Base-by-base conservation (phyloP, 768 basidiomycete species). In the Rhizopogon rudus region DNA sequence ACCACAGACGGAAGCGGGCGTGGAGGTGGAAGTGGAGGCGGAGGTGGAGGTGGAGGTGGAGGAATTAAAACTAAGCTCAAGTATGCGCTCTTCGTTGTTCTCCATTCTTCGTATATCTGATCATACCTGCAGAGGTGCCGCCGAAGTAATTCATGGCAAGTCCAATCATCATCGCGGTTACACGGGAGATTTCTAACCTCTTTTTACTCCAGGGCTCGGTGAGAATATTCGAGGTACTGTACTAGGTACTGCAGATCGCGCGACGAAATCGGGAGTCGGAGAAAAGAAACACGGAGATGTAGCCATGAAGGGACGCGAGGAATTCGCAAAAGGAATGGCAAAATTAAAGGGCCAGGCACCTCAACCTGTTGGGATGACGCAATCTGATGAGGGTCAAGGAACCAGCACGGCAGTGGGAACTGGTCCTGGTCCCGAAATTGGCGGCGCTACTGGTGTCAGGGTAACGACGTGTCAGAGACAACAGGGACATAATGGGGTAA, bases 141-240 rank as follows among this genome's bases (percentile, higher is more conserved):
- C 57, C 3, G 67, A 75, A 53, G 60, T 73, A 28, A 59, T 73
- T 6, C 76, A 78, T 29, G 75, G 77, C 62, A 56, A 9, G 63
- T 50, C 0, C 6, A 5, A 9, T 37, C n/a, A 39, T 3, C 42
- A 25, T 39, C 25, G 54, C 41, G 16, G 2, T 40, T 44, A 40
- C 14, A 45, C 9, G 31, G 8, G 35, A 29, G 9, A 33, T 29
- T 49, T 31, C 54, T 65, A 16, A 61, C 40, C 1, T n/a, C 44
- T 29, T 52, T 16, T 43, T 40, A 13, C 22, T 12, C 52, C 55
- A 77, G 80, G 80, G 3, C 29, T 75, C 1, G 76, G 77, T 6
- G 79, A 81, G 39, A 73, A 67, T 42, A 54, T 80, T 5, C 73
- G 78, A 25, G 80, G 80, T 6, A 71, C 76, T 0, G 55, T 71